Base-by-base conservation (phyloP, 805 yeast species). In the Diddensiella santjacobensis region DNA sequence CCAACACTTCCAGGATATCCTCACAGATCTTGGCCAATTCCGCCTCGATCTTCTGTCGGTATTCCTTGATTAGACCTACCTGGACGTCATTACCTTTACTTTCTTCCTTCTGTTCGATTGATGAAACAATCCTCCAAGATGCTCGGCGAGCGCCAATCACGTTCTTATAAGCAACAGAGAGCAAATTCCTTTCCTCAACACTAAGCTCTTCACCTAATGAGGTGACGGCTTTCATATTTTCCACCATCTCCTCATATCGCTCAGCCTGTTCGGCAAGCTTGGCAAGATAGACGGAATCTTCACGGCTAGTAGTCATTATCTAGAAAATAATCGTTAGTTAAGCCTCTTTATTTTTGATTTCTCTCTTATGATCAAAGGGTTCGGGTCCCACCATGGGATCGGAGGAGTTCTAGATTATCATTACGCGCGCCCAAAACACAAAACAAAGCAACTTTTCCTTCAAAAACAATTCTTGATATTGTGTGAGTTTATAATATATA, bases 101-200 rank as follows among this genome's bases (percentile, higher is more conserved):
- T 72, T 90, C 97, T 75, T 91, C 98, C 75, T 89, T 90, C 74
- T 91, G 97, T 73, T 91, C 99, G 64, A 91, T 91, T 42, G 97
- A 88, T 33, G 96, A 89, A 46, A 93, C 96, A 66, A 93, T 89
- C 81, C 99, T 86, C 98, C 98, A 93, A 40, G 96, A 88, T 51
- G 99, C 98, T 76, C 99, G 90, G 66, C 98, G 89, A 51, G 98
- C 96, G 67, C 99, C 99, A 71, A 91, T 91, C 49, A 91, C 98
- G 67, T 91, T 91, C 75, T 91, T 91, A 79, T 91, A 91, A 54
- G 99, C 99, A 62, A 93, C 98, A 29, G 96, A 88, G 63, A 91
- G 80, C 60, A 91, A 78, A 74, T 93, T 93, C 73, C 99, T 90
- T 77, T 93, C 99, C 75, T 93, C 99, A 59, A 93, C 96, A 44